A percentile compares a stretch with the other conserved stretches of the same genome.
These are phyloP conservation scores for Balakata baccata DNA, from an alignment of 345 rosid genomes.

Conservation along the genomic window DNA sequence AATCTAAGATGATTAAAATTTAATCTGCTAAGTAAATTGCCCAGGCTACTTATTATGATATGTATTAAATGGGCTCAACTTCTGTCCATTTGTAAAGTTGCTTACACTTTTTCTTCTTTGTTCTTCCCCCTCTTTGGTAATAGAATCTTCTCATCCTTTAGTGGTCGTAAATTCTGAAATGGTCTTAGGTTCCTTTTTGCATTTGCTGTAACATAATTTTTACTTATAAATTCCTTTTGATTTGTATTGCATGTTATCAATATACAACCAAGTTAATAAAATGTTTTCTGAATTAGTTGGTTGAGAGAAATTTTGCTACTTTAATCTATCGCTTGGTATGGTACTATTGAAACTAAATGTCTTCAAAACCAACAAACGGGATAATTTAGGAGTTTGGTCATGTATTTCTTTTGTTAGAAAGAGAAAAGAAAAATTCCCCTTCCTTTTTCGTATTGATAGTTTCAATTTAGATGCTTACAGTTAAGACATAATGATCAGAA, in stretches of 20 bases:
- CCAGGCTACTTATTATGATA: background rate
- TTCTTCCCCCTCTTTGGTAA: background rate
- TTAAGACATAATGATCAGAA: background rate
- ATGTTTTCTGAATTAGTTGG: background rate
- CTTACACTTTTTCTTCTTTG: background rate
- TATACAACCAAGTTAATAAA: background rate
- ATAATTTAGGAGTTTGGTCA: background rate
- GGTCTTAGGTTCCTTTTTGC: background rate
- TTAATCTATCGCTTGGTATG: background rate
- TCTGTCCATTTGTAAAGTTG: background rate
- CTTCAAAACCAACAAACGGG: background rate
- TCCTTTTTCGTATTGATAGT: background rate
- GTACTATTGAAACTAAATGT: background rate
- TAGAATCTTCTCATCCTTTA: background rate
- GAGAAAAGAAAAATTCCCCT: background rate
- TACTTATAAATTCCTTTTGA: background rate
- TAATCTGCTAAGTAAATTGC: background rate
- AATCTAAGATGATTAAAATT: background rate
- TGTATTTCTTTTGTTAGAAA: no score
- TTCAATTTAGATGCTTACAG: background rate
- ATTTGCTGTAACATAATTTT: background rate
- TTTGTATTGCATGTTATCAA: background rate
- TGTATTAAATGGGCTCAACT: background rate
- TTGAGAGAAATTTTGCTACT: background rate
- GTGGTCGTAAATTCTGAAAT: background rate